A percentile compares a stretch with the other conserved stretches of the same genome.
Evolutionary conservation across 1,284 basidiomycete genomes (phyloP).

Genomic region (Heterobasidion annosum): DNA sequence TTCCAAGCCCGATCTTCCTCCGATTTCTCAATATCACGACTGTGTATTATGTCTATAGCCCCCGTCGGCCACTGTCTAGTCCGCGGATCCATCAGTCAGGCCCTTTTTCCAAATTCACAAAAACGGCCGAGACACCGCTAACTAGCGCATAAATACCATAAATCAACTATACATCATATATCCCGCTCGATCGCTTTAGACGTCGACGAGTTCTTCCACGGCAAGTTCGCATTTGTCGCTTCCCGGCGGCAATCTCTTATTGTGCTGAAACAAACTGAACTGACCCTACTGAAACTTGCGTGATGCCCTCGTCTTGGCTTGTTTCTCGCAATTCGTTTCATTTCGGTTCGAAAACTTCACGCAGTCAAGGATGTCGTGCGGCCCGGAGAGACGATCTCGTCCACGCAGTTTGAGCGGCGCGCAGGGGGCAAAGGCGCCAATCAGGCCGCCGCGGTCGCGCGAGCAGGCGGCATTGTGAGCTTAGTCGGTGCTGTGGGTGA

Average conservation of each 20-base stretch:
- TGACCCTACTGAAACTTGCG: too few relatives aligned
- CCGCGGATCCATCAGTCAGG: constrained; percentile 47
- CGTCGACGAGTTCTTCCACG: constrained; percentile 50
- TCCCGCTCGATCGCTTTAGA: constrained; percentile 21
- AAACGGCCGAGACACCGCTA: background rate
- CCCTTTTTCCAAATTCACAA: background rate
- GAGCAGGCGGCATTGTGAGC: constrained; percentile 32
- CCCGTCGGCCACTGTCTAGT: constrained; percentile 26
- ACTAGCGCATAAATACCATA: background rate
- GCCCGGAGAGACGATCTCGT: constrained; percentile 50
- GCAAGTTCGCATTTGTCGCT: constrained; percentile 17
- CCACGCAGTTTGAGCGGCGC: constrained; percentile 32
- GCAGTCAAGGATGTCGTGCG: constrained; percentile 39
- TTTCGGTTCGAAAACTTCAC: background rate
- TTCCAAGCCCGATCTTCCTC: too few relatives aligned
- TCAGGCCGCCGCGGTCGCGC: constrained; percentile 45
- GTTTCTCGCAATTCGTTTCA: background rate
- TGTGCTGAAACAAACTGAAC: background rate
- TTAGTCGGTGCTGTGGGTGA: constrained; percentile 38
- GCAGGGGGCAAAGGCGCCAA: constrained; percentile 54
- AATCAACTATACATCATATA: background rate
- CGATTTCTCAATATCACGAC: too few relatives aligned
- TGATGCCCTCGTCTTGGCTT: too few relatives aligned
- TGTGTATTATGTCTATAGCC: too few relatives aligned
- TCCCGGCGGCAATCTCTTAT: background rate